Evolutionary conservation across 192 early-diverging fungal genomes (phyloP).

Genomic region (Kickxella alabastrina): DNA sequence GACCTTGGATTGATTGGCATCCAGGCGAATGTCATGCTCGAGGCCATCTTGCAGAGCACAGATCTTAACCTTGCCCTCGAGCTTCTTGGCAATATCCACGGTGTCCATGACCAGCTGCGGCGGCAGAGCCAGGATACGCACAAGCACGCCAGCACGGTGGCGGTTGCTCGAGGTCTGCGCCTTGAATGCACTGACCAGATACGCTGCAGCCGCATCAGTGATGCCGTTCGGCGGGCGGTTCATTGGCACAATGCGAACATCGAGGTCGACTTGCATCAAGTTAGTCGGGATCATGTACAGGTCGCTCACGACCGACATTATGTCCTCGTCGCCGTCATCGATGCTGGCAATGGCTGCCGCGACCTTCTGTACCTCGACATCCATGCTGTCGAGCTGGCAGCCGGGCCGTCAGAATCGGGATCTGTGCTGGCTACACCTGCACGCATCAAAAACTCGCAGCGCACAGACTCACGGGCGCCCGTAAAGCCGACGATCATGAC

Average conservation of each 20-base stretch:
- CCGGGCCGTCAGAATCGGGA: background rate
- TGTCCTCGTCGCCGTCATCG: slow-evolving; percentile 2
- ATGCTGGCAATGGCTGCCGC: background rate
- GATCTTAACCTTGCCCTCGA: slow-evolving; percentile 11
- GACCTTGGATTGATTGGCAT: slow-evolving; percentile 9
- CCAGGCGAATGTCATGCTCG: slow-evolving; percentile 30
- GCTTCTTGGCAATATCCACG: slow-evolving; percentile 23
- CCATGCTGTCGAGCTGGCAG: background rate
- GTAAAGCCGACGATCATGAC: slow-evolving; percentile 49
- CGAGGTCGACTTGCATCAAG: slow-evolving; percentile 36
- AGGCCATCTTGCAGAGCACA: slow-evolving; percentile 17
- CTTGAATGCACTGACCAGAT: slow-evolving; percentile 25
- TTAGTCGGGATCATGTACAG: slow-evolving; percentile 23
- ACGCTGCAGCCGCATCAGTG: slow-evolving; percentile 29
- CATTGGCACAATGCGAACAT: slow-evolving; percentile 46
- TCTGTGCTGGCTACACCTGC: slow-evolving; percentile 9
- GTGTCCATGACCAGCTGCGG: slow-evolving; percentile 46
- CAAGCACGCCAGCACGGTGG: slow-evolving; percentile 34
- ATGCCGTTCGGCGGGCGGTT: slow-evolving; percentile 44
- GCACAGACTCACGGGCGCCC: slow-evolving; percentile 33
- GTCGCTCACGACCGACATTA: slow-evolving; percentile 10
- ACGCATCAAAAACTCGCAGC: slow-evolving; percentile 46
- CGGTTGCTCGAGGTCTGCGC: slow-evolving; percentile 19
- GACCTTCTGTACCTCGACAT: background rate
- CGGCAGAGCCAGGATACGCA: slow-evolving; percentile 38